These are phyloP conservation scores for Stevia rebaudiana DNA, from an alignment of 140 eudicot genomes.

Conservation along the genomic window DNA sequence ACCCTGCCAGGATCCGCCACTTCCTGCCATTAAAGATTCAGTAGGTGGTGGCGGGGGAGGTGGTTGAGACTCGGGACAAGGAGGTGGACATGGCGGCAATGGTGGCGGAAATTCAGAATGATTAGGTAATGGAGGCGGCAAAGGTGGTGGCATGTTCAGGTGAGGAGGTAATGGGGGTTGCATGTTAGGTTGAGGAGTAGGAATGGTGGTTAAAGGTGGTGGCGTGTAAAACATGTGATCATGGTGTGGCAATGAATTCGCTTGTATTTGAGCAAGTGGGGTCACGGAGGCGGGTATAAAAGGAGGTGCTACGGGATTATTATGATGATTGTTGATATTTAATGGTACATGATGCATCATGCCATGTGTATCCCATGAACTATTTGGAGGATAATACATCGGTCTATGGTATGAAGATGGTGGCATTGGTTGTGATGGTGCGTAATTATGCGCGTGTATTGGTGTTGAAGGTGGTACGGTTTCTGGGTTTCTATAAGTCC, in stretches of 20 bases:
- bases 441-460: conserved; percentile 43
- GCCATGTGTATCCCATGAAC: conserved; percentile 69
- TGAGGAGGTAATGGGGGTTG: conserved; percentile 56
- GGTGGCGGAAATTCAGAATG: conserved; percentile 41
- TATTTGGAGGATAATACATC: conserved; percentile 55
- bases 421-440: conserved; percentile 56
- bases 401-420: conserved; percentile 60
- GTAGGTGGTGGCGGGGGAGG: conserved; percentile 70
- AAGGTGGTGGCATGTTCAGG: conserved; percentile 26
- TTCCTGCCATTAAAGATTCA: conserved; percentile 37
- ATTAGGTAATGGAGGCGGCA: conserved; percentile 44
- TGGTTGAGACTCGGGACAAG: conserved; percentile 51
- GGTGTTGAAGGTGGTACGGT: conserved; percentile 40
- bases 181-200: conserved; percentile 38
- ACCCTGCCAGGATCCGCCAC: conserved; percentile 71
- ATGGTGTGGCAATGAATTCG: conserved; percentile 49
- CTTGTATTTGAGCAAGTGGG: conserved; percentile 72
- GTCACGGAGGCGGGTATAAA: conserved; percentile 85
- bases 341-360: conserved; percentile 40
- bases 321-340: conserved; percentile 38
- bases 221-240: conserved; percentile 48
- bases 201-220: conserved; percentile 3
- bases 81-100: conserved; percentile 60
- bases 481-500: conserved; percentile 57
- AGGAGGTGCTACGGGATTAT: conserved; percentile 49